phyloP scores from a whole-genome alignment of 441 rosid genomes.

The Adansonia madagascariensis region DNA sequence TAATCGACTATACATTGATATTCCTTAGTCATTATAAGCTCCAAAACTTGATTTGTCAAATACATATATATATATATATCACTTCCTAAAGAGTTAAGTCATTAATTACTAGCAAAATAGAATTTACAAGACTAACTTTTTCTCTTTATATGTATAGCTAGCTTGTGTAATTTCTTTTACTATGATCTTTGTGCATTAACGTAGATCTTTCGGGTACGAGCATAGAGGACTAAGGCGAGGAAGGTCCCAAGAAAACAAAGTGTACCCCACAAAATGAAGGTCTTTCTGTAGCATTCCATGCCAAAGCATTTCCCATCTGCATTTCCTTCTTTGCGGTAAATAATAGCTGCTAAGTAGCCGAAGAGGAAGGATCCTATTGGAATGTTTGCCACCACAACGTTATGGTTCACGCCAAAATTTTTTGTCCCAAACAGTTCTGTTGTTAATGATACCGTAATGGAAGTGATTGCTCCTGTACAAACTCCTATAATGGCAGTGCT shows the following conservation, averaged over 20 bases:
- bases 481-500: constrained; percentile 72
- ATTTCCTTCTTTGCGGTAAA: constrained; percentile 47
- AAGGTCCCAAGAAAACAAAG: constrained; percentile 58
- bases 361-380: constrained; percentile 76
- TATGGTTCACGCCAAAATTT: constrained; percentile 60
- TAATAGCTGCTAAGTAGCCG: constrained; percentile 68
- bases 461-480: constrained; percentile 74
- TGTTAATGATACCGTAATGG: constrained; percentile 68
- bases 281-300: constrained; percentile 53
- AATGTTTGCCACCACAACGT: constrained; percentile 65
- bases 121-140: not conserved
- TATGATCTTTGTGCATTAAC: constrained; percentile 28
- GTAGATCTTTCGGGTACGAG: constrained; percentile 54
- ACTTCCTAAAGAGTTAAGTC: too few relatives aligned
- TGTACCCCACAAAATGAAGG: constrained; percentile 72
- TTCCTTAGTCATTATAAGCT: not conserved
- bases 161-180: not conserved
- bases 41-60: not conserved
- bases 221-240: constrained; percentile 52
- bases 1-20: not conserved
- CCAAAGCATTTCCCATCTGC: constrained; percentile 65
- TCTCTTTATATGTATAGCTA: not conserved
- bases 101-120: not conserved
- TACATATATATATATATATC: not conserved
- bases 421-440: constrained; percentile 71